phyloP scores from a whole-genome alignment of 1,284 basidiomycete species.

The Cryptococcus sp. region DNA sequence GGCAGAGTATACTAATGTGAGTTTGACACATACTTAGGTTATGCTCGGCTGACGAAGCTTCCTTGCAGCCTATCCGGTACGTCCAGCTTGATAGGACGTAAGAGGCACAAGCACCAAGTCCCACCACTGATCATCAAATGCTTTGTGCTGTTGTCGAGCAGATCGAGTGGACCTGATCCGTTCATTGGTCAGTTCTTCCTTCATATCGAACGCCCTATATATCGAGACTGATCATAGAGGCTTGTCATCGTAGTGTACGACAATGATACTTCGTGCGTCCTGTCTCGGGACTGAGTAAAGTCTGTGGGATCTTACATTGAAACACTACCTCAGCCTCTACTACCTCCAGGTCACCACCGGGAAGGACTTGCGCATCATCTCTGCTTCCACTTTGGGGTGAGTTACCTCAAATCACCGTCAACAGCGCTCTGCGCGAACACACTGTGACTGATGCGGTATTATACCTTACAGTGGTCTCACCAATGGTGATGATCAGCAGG shows the following conservation, averaged over 20 bases:
- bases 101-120: no score
- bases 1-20: slow-evolving; percentile 14
- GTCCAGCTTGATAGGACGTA: no score
- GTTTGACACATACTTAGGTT: background rate
- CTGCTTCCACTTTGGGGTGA: slow-evolving; percentile 18
- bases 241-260: slow-evolving; percentile 8
- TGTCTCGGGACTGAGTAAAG: slow-evolving; percentile 2
- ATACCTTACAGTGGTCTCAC: slow-evolving; percentile 9
- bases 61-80: slow-evolving; percentile 17
- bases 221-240: no score
- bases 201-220: background rate
- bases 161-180: slow-evolving; percentile 16
- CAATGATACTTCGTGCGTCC: slow-evolving; percentile 13
- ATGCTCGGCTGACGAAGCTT: background rate
- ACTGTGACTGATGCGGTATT: background rate
- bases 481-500: slow-evolving; percentile 2
- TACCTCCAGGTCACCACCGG: slow-evolving; percentile 20
- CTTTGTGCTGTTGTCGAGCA: background rate
- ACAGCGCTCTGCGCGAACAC: background rate
- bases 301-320: no score
- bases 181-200: slow-evolving; percentile 15
- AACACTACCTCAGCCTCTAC: slow-evolving; percentile 3
- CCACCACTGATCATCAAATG: no score
- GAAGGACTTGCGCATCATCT: slow-evolving; percentile 11
- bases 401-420: background rate